Evolutionary conservation across 2,329 filamentous ascomycete genomes (phyloP), one percentile per base, ranked within the genome.

Genomic region (Monosporascus sp.): DNA sequence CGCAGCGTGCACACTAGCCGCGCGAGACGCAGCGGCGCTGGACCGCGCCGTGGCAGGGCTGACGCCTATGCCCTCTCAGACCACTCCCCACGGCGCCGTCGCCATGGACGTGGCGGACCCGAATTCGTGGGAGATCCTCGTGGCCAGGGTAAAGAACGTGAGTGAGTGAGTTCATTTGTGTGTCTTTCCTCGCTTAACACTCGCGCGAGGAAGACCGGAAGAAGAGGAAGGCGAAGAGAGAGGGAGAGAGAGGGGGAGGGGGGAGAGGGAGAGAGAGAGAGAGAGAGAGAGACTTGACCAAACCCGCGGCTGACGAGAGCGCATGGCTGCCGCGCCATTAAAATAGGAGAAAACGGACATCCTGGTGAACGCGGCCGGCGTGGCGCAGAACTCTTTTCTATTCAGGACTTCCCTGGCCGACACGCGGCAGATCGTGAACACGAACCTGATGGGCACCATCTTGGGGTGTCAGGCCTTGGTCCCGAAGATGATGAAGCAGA

Each of bases 311-410:
- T 34, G 31, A 34, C 31, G 11, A 14, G 31, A 34, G 31, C 31
- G 31, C 31, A 11, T 34, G 31, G 31, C 11, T 34, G 9, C 31
- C 11, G 31, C 11, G 31, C 31, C 14, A 34, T 14, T 3, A 44
- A 49, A 51, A 24, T 56, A 66, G 60, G 44, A 58, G 50, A 55
- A n/a, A 7, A 47, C 61, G 8, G 76, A 82, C 62, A 74, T 93
- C 31, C 79, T 96, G 1, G 79, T 96, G 57, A 95, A 96, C 65
- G 88, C 88, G 25, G 90, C 90, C 0, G 91, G 90, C 9, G 75
- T 91, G 22, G 77, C 85, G 0, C 84, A 90, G 59, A 78, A 77
- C 14, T 80, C 77, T 0, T 73, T 90, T 1, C 76, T 94, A n/a
- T 72, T 82, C 45, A 73, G 76, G 9, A 83, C 81, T 1, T 62